Percentiles rank a stretch among this genome's conserved stretches.
phyloP scores from a whole-genome alignment of 179 eudicot species.

The Beta lomatogona region DNA sequence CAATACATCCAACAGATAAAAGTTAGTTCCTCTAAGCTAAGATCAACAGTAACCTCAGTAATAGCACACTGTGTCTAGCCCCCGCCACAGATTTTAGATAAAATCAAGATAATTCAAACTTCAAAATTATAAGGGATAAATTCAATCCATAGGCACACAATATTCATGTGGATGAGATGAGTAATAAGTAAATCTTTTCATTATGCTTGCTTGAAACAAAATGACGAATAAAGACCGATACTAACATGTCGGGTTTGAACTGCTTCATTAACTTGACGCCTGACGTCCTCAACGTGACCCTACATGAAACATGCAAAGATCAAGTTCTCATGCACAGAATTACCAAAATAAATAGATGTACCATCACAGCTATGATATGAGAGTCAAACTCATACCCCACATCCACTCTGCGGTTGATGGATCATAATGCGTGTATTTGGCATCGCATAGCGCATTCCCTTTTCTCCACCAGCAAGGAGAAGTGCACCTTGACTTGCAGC shows the following conservation, averaged over 20 bases:
- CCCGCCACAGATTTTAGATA: not conserved
- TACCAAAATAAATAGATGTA: not conserved
- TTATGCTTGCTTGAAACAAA: slow-evolving; percentile 3
- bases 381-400: slow-evolving; percentile 57
- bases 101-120: not conserved
- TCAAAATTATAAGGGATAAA: not conserved
- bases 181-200: not conserved
- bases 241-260: slow-evolving; percentile 84
- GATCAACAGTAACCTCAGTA: not conserved
- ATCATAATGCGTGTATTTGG: slow-evolving; percentile 95
- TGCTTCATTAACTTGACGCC: slow-evolving; percentile 85
- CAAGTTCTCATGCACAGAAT: slow-evolving; percentile 3
- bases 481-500: slow-evolving; percentile 92
- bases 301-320: slow-evolving; percentile 32
- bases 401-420: slow-evolving; percentile 84
- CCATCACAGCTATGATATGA: not conserved
- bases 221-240: slow-evolving; percentile 24
- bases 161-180: not conserved
- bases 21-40: not conserved
- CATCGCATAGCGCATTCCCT: slow-evolving; percentile 97
- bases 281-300: slow-evolving; percentile 79
- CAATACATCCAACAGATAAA: slow-evolving; percentile 12
- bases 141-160: not conserved
- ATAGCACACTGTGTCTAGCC: not conserved
- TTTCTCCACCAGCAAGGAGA: slow-evolving; percentile 97